phyloP scores from a whole-genome alignment of 1,284 basidiomycete species.

The Cystobasidium slooffiae region DNA sequence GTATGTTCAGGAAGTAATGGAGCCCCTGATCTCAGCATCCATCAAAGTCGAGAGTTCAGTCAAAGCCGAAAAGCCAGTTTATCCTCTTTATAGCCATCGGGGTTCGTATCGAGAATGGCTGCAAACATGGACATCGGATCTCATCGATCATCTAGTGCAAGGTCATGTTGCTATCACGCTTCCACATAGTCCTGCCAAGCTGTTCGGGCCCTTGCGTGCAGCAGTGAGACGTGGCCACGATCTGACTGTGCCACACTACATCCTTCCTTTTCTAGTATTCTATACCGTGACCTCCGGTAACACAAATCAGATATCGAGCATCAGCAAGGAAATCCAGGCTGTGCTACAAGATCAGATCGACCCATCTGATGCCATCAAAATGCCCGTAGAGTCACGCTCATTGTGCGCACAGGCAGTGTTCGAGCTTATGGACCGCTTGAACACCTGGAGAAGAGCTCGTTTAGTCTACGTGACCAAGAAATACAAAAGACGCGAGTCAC shows the following conservation, averaged over 20 bases:
- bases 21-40: slow-evolving; percentile 72
- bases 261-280: slow-evolving; percentile 90
- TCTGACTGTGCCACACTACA: slow-evolving; percentile 83
- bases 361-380: slow-evolving; percentile 67
- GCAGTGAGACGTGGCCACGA: slow-evolving; percentile 80
- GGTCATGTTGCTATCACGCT: slow-evolving; percentile 58
- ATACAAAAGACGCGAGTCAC: slow-evolving; percentile 57
- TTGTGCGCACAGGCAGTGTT: slow-evolving; percentile 84
- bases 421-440: slow-evolving; percentile 91
- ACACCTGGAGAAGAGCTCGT: slow-evolving; percentile 73
- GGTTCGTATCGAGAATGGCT: slow-evolving; percentile 95
- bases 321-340: slow-evolving; percentile 75
- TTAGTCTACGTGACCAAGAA: slow-evolving; percentile 55
- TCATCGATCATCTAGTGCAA: slow-evolving; percentile 66
- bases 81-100: slow-evolving; percentile 76
- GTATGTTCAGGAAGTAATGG: slow-evolving; percentile 82
- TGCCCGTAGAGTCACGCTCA: slow-evolving; percentile 67
- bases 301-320: slow-evolving; percentile 66
- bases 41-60: slow-evolving; percentile 20
- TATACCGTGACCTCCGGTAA: slow-evolving; percentile 80
- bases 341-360: slow-evolving; percentile 88
- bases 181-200: slow-evolving; percentile 59
- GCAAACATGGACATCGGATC: slow-evolving; percentile 81
- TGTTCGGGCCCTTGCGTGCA: slow-evolving; percentile 80
- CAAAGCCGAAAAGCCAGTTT: slow-evolving; percentile 56